These are phyloP conservation scores for Alternaria alternata DNA, from an alignment of 2,329 filamentous ascomycete species.

Conservation along the genomic window DNA sequence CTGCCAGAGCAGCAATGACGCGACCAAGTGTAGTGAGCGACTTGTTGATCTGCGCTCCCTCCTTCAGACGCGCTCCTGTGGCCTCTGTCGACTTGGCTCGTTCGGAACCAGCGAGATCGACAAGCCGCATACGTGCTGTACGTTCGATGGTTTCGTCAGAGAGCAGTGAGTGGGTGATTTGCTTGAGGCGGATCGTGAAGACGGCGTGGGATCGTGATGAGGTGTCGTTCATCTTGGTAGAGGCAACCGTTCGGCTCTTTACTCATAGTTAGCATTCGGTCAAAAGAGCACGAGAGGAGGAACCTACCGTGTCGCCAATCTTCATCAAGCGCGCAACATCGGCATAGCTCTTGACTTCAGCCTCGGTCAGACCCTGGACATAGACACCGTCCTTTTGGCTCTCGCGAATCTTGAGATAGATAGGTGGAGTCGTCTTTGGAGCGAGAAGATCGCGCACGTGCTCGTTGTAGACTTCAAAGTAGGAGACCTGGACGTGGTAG, in stretches of 20 bases:
- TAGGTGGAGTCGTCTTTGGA: slow-evolving; percentile 78
- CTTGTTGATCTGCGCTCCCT: slow-evolving; percentile 99
- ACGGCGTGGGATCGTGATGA: slow-evolving; percentile 96
- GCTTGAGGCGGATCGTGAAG: slow-evolving; percentile 97
- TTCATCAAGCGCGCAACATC: slow-evolving; percentile 94
- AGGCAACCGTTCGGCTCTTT: slow-evolving; percentile 81
- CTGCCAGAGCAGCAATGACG: slow-evolving; percentile 89
- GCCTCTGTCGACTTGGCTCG: slow-evolving; percentile 95
- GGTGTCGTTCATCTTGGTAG: slow-evolving; percentile 99
- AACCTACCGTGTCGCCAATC: slow-evolving; percentile 72
- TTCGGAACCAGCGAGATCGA: slow-evolving; percentile 94
- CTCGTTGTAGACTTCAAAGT: slow-evolving; percentile 99
- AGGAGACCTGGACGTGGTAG: slow-evolving; percentile 96
- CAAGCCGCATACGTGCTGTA: slow-evolving; percentile 89
- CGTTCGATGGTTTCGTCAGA: slow-evolving; percentile 98
- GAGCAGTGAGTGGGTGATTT: slow-evolving; percentile 96
- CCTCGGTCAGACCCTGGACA: slow-evolving; percentile 94
- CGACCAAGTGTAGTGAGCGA: slow-evolving; percentile 94
- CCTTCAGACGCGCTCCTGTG: slow-evolving; percentile 86
- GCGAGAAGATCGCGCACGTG: slow-evolving; percentile 94
- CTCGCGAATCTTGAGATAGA: slow-evolving; percentile 97
- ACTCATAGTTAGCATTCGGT: slow-evolving; percentile 12
- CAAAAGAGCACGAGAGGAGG: no score
- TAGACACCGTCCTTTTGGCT: slow-evolving; percentile 95
- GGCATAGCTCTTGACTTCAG: slow-evolving; percentile 83